Percentiles rank a stretch among this genome's conserved stretches.
These are phyloP conservation scores for Acacia confusa DNA, from an alignment of 306 rosid species.

Conservation along the genomic window DNA sequence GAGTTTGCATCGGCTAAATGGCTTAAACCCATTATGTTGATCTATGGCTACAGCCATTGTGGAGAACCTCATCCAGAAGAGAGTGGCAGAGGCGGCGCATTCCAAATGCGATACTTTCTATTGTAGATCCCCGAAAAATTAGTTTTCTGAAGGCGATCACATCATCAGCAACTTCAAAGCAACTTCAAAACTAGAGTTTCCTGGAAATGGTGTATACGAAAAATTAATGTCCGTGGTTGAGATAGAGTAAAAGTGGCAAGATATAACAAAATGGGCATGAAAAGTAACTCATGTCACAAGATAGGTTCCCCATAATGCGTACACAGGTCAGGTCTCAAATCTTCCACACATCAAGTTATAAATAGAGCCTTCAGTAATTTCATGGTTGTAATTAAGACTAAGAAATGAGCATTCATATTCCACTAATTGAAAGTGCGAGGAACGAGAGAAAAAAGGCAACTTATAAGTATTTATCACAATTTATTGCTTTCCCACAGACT, in stretches of 20 bases:
- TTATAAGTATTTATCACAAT: background rate
- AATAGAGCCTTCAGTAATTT: background rate
- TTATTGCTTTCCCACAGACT: background rate
- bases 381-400: background rate
- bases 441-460: background rate
- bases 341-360: background rate
- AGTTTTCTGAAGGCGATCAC: conserved; percentile 43
- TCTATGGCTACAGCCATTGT: conserved; percentile 83
- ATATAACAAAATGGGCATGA: background rate
- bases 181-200: conserved; percentile 26
- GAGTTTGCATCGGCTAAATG: conserved; percentile 71
- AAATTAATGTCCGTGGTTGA: conserved; percentile 5
- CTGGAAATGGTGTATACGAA: background rate
- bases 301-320: background rate
- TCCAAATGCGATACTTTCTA: conserved; percentile 45
- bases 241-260: background rate
- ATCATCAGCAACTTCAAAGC: conserved; percentile 48
- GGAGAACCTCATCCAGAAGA: conserved; percentile 53
- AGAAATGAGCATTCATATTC: background rate
- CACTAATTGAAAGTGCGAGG: conserved; percentile 1
- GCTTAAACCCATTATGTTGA: conserved; percentile 64
- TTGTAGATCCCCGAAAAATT: conserved; percentile 35
- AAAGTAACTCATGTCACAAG: background rate
- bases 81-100: conserved; percentile 50
- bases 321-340: background rate